phyloP scores from a whole-genome alignment of 1,284 basidiomycete species.

The Neotropicomus parvogracilis region DNA sequence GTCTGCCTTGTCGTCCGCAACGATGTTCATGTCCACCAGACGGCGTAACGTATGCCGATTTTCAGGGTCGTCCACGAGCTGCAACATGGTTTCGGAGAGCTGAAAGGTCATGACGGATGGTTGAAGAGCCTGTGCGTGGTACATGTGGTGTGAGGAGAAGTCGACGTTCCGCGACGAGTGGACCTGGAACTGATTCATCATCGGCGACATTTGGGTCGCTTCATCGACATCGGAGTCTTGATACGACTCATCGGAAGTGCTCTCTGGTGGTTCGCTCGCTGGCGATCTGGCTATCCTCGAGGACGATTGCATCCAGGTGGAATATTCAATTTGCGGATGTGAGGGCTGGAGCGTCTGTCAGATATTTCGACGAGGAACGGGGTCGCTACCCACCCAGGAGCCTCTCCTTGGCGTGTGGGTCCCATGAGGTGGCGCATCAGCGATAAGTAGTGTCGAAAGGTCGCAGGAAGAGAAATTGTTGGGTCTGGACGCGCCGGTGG shows the following conservation, averaged over 20 bases:
- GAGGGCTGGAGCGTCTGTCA: slow-evolving; percentile 25
- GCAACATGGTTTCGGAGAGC: slow-evolving; percentile 26
- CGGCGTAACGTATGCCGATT: slow-evolving; percentile 20
- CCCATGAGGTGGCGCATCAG: slow-evolving; percentile 13
- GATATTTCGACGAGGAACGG: slow-evolving; percentile 5
- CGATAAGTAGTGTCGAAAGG: slow-evolving; percentile 14
- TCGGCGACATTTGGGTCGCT: slow-evolving; percentile 29
- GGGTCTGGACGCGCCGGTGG: slow-evolving; percentile 16
- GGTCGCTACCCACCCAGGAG: slow-evolving; percentile 25
- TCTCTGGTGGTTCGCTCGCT: slow-evolving; percentile 32
- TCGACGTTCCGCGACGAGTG: slow-evolving; percentile 16
- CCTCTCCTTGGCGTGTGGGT: slow-evolving; percentile 21
- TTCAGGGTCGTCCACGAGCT: slow-evolving; percentile 31
- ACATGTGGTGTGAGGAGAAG: slow-evolving; percentile 4
- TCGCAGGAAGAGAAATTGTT: slow-evolving; percentile 10
- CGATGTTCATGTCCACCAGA: slow-evolving; percentile 17
- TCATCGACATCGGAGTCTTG: slow-evolving; percentile 34
- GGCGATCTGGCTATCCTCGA: slow-evolving; percentile 24
- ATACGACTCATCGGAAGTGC: slow-evolving; percentile 32
- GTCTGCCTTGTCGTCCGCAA: slow-evolving; percentile 17
- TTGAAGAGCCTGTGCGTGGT: slow-evolving; percentile 18
- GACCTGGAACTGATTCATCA: slow-evolving; percentile 34
- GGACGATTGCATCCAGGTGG: slow-evolving; percentile 17
- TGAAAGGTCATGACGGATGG: slow-evolving; percentile 33
- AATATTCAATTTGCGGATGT: slow-evolving; percentile 16